Evolutionary conservation across 176 grass and related monocot genomes (phyloP).

Genomic region (Phragmites australis): DNA sequence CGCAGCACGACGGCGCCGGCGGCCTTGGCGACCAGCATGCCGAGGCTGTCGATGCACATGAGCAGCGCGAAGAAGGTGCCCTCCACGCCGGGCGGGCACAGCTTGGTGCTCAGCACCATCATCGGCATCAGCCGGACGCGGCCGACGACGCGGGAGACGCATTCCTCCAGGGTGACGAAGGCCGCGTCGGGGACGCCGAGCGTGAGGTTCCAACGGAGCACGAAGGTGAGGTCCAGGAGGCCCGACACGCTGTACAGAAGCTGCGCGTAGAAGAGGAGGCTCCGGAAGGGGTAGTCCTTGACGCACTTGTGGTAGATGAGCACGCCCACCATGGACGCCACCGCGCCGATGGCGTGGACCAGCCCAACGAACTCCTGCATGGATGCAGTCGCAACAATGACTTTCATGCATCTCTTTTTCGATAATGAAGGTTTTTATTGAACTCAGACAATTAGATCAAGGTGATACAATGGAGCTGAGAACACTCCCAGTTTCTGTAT

Average conservation of each 20-base stretch:
- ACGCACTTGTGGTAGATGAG: conserved; percentile 89
- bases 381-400: not conserved
- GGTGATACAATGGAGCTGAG: no score
- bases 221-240: conserved; percentile 78
- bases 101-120: conserved; percentile 82
- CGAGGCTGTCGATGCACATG: conserved; percentile 85
- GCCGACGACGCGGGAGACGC: conserved; percentile 52
- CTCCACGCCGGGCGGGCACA: conserved; percentile 71
- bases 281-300: conserved; percentile 71
- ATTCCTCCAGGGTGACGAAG: conserved; percentile 78
- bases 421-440: no score
- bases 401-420: not conserved
- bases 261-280: conserved; percentile 83
- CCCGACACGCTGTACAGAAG: conserved; percentile 66
- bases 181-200: conserved; percentile 60
- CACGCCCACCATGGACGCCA: conserved; percentile 80
- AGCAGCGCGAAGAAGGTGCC: conserved; percentile 92
- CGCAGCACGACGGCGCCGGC: conserved; percentile 64
- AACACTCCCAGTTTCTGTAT: no score
- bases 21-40: conserved; percentile 61
- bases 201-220: conserved; percentile 86
- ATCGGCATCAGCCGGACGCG: conserved; percentile 80
- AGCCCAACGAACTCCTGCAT: conserved; percentile 79
- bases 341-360: conserved; percentile 76
- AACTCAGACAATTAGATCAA: no score